These are phyloP conservation scores for Neoascochyta sp. DNA, from an alignment of 2,329 filamentous ascomycete genomes.

Conservation along the genomic window DNA sequence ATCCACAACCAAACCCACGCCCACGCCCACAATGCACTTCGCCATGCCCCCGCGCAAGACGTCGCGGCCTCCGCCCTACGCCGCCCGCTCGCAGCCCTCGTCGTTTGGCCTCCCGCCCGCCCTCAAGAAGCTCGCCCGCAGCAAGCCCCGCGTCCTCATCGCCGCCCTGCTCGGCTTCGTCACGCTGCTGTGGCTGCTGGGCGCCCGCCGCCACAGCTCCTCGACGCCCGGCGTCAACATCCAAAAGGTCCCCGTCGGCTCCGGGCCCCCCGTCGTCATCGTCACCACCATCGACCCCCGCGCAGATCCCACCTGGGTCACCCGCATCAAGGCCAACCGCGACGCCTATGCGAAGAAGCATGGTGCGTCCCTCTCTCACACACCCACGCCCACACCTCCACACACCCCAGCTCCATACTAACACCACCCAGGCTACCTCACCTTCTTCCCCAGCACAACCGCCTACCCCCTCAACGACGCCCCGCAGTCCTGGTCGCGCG, in stretches of 20 bases:
- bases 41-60: slow-evolving; percentile 82
- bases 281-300: slow-evolving; percentile 78
- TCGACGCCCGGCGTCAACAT: slow-evolving; percentile 15
- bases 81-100: slow-evolving; percentile 53
- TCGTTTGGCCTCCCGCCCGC: slow-evolving; percentile 41
- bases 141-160: slow-evolving; percentile 57
- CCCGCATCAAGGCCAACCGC: slow-evolving; percentile 76
- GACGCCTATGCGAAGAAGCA: slow-evolving; percentile 80
- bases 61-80: slow-evolving; percentile 71
- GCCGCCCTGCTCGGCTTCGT: slow-evolving; percentile 57
- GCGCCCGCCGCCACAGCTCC: slow-evolving; percentile 22
- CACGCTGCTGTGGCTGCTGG: slow-evolving; percentile 36
- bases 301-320: slow-evolving; percentile 63
- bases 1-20: slow-evolving; percentile 1
- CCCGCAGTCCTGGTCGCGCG: slow-evolving; percentile 65
- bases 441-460: slow-evolving; percentile 72
- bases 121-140: slow-evolving; percentile 49
- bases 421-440: slow-evolving; percentile 67
- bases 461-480: slow-evolving; percentile 67
- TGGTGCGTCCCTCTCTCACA: slow-evolving; percentile 52
- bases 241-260: slow-evolving; percentile 40
- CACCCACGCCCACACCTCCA: neutral
- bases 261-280: slow-evolving; percentile 61
- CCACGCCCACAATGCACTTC: slow-evolving; percentile 64
- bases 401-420: slow-evolving; percentile 1